These are phyloP conservation scores for Sindora glabra DNA, from an alignment of 306 rosid genomes.

Conservation along the genomic window DNA sequence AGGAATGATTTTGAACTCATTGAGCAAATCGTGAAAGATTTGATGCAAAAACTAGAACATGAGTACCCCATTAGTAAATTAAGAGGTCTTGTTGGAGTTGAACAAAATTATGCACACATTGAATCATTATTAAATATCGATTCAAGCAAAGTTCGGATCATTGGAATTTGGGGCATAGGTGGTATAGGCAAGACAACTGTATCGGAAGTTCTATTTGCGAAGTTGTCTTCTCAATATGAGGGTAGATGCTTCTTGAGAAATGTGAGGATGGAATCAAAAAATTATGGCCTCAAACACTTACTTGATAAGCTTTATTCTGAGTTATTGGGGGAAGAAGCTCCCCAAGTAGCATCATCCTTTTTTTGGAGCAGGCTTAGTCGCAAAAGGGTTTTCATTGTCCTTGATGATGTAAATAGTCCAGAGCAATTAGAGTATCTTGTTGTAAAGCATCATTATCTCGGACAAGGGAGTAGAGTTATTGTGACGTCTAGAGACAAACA, in stretches of 20 bases:
- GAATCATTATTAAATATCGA: too few relatives aligned
- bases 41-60: too few relatives aligned
- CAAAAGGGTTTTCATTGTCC: constrained; percentile 5
- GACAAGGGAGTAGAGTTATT: constrained; percentile 17
- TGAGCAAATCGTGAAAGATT: background rate
- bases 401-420: constrained; percentile 15
- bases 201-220: too few relatives aligned
- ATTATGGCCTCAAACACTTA: background rate
- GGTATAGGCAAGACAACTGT: background rate
- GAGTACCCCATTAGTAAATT: too few relatives aligned
- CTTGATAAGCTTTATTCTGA: too few relatives aligned
- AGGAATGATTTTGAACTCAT: background rate
- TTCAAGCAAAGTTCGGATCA: background rate
- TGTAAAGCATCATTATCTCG: background rate
- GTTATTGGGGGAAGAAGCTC: too few relatives aligned
- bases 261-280: background rate
- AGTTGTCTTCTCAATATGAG: background rate
- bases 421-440: background rate
- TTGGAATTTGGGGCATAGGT: too few relatives aligned
- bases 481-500: constrained; percentile 18
- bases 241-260: background rate
- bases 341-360: background rate
- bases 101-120: too few relatives aligned
- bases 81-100: too few relatives aligned
- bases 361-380: background rate